These are phyloP conservation scores for Trichopus zeylanicus DNA, from an alignment of 116 monocot genomes.

Conservation along the genomic window DNA sequence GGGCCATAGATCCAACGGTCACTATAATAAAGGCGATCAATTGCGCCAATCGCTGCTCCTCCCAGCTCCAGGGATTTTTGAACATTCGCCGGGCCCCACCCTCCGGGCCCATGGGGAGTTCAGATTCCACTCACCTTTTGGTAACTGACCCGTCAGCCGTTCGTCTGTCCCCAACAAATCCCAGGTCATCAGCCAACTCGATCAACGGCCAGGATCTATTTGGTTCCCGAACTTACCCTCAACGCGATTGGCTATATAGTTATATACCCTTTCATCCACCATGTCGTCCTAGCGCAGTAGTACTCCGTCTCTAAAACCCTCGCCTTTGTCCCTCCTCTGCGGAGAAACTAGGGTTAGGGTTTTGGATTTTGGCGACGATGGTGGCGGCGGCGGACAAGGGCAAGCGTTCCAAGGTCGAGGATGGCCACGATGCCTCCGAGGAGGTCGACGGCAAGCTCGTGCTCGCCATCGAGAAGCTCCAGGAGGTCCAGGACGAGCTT, in stretches of 20 bases:
- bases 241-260: no score
- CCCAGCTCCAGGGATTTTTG: not conserved
- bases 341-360: slow-evolving; percentile 3
- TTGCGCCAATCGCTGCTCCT: not conserved
- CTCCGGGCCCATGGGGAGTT: not conserved
- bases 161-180: not conserved
- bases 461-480: slow-evolving; percentile 36
- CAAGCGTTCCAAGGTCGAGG: slow-evolving; percentile 21
- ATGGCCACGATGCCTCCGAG: slow-evolving; percentile 17
- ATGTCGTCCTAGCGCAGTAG: no score
- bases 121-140: not conserved
- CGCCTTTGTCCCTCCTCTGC: not conserved
- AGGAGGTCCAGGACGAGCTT: slow-evolving; percentile 45
- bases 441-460: slow-evolving; percentile 30
- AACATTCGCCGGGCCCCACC: not conserved
- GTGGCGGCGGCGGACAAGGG: slow-evolving; percentile 22
- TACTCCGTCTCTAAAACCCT: not conserved
- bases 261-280: no score
- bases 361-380: not conserved
- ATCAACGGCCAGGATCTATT: not conserved
- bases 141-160: not conserved
- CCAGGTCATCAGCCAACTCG: not conserved
- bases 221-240: not conserved
- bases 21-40: not conserved
- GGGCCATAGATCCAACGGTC: not conserved